Evolutionary conservation across 768 basidiomycete species (phyloP), one percentile per base, ranked within the genome.

Genomic region (Auriculariales sp.): DNA sequence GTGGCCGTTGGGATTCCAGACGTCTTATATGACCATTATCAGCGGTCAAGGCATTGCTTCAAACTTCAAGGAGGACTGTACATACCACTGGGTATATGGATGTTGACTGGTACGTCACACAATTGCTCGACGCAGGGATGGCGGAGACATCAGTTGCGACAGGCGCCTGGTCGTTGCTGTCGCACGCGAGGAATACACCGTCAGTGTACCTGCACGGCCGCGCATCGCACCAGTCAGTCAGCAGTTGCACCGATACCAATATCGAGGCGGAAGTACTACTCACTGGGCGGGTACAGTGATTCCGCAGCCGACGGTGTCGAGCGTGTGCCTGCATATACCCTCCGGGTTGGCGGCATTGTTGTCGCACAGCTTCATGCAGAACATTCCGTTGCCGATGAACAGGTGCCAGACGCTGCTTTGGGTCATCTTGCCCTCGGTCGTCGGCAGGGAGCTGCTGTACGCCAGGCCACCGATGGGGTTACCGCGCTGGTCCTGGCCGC

Each of bases 391-490:
- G 17, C 55, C 55, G 27, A 56, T 56, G 47, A 56, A 56, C 61
- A 83, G 82, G 55, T 67, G 32, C 39, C 39, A 59, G 59, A 17
- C 52, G 14, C 35, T 24, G 39, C 39, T 44, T 19, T 44, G 39
- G 51, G 60, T 61, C 55, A 70, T 72, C 54, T 71, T 59, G 15
- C 69, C 63, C 44, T 54, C 59, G 49, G 60, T 64, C 54, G 52
- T 54, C 17, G 76, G 72, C 57, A 71, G 80, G 10, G 65, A 71
- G 48, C 61, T 65, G 48, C 58, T 56, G 59, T 64, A 69, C 5
- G 67, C 64, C 33, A 68, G 50, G 48, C 62, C 64, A 47, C 68
- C 68, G 47, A 65, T 57, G 19, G 61, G 58, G 53, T 62, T 62
- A 28, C 68, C 68, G 31, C 59, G 54, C 19, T 63, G 63, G 27